phyloP scores from a whole-genome alignment of 2,329 filamentous ascomycete species.

The Nannizziopsis arthrosporioides region DNA sequence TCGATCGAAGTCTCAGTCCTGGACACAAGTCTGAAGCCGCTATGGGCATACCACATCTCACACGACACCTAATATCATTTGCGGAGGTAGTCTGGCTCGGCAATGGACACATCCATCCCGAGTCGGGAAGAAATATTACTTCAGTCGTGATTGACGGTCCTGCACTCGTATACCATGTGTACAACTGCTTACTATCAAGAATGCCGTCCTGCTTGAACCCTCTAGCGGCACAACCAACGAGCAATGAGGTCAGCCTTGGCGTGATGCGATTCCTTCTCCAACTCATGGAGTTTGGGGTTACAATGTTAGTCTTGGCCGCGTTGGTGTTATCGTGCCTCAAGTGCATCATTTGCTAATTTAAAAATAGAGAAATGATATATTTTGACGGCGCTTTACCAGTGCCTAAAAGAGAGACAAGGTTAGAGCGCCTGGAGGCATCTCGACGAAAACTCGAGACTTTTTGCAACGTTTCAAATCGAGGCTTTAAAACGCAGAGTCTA shows the following conservation, averaged over 20 bases:
- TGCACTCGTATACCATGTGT: conserved; percentile 62
- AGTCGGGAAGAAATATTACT: conserved; percentile 14
- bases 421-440: conserved; percentile 48
- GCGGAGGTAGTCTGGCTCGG: conserved; percentile 35
- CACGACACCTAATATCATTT: conserved; percentile 43
- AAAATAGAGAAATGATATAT: conserved; percentile 53
- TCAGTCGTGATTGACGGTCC: conserved; percentile 61
- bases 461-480: conserved; percentile 28
- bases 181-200: conserved; percentile 43
- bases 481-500: conserved; percentile 17
- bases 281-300: conserved; percentile 44
- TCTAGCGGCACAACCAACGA: conserved; percentile 47
- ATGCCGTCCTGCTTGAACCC: conserved; percentile 33
- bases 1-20: neutral
- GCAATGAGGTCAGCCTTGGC: conserved; percentile 49
- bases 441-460: conserved; percentile 46
- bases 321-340: neutral
- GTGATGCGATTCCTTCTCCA: conserved; percentile 52
- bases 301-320: conserved; percentile 45
- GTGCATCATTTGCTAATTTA: neutral
- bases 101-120: conserved; percentile 9
- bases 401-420: conserved; percentile 51
- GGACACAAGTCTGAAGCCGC: neutral
- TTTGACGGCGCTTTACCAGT: conserved; percentile 75
- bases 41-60: conserved; percentile 54